Base-by-base conservation (phyloP, 1,139 yeast genomes). In the Hanseniaspora gamundiae region DNA sequence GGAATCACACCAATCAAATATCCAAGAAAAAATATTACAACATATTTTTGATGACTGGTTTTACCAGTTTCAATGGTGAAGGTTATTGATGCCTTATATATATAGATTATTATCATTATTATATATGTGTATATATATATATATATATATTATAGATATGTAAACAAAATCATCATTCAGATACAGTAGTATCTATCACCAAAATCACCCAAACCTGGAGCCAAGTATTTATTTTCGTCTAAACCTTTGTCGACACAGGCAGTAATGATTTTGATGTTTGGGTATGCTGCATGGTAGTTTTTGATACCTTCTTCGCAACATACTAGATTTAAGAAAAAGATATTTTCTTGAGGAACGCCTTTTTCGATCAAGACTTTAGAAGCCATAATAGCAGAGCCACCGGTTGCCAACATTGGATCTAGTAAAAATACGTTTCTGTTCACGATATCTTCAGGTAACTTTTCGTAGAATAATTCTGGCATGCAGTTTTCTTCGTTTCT, bases 321-420 rank as follows among this genome's bases (percentile, higher is more conserved):
- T 58, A 91, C 76, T 58, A 91, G 74, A 65, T 91, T 91, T 62
- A 91, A 70, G 61, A 91, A 91, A 60, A 85, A 72, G 52, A 91
- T 91, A 58, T 94, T 75, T 51, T 87, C 88, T 59, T 80, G 80
- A 48, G 78, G 78, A 39, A 88, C 97, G 41, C 97, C 97, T 56
- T 93, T 76, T 45, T 78, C 72, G 49, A 83, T 71, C 54, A 91
- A 70, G 16, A 91, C 97, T 49, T 91, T 95, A 22, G 88, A 86
- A 4, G 97, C 98, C 91, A 88, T 84, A 67, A 85, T 78, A 13
- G 97, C 98, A 50, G 95, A 83, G 43, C 98, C 98, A 49, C 98
- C 98, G 20, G 98, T 91, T 35, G 98, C 98, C 59, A 91, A 73
- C 94, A 91, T 84, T 47, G 98, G 98, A 58, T 91, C 98, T 53